A percentile compares a stretch with the other conserved stretches of the same genome.
These are phyloP conservation scores for Gardenia jasminoides DNA, from an alignment of 257 asterid genomes.

Conservation along the genomic window DNA sequence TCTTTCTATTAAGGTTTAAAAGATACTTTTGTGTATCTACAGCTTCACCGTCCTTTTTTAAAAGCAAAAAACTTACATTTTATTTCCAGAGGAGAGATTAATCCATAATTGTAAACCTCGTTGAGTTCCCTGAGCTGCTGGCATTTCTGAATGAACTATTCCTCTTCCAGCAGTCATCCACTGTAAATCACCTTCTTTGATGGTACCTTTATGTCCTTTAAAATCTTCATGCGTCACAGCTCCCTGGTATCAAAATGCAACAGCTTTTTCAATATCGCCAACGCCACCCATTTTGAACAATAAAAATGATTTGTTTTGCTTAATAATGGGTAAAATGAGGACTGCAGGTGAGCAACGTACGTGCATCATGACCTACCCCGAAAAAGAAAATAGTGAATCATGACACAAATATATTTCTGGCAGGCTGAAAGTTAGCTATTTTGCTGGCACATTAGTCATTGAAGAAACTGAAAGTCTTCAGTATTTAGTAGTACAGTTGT, in stretches of 20 bases:
- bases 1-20: neutral
- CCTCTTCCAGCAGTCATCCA: conserved; percentile 99
- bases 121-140: conserved; percentile 73
- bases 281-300: too few species aligned
- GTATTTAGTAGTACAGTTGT: neutral
- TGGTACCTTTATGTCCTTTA: conserved; percentile 79
- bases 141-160: conserved; percentile 94
- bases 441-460: neutral
- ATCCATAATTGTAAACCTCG: conserved; percentile 87
- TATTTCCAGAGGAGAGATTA: conserved; percentile 66
- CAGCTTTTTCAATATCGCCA: neutral
- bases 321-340: too few species aligned
- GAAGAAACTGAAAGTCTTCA: neutral
- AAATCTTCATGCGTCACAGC: conserved; percentile 77
- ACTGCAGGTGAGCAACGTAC: neutral
- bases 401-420: neutral
- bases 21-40: neutral
- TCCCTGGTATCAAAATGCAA: conserved; percentile 45
- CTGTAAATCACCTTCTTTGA: conserved; percentile 80
- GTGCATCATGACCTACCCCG: neutral
- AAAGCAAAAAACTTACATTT: conserved; percentile 45
- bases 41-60: too few species aligned
- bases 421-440: neutral
- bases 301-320: neutral
- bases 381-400: too few species aligned